Conservation (phyloP, 2,329 filamentous ascomycete genomes). For the Leptographium procerum region DNA sequence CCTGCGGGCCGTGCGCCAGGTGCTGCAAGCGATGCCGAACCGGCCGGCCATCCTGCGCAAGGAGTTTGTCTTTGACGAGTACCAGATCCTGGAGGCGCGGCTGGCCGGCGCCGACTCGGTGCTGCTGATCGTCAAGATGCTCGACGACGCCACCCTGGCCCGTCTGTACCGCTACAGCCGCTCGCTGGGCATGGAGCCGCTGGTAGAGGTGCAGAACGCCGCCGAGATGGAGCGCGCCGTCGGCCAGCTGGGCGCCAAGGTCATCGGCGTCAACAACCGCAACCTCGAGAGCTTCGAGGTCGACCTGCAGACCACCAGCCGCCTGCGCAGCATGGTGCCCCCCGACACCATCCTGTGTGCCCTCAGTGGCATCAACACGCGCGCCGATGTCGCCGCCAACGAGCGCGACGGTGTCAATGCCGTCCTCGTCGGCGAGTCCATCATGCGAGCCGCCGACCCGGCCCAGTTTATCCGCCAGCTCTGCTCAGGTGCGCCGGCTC, state of each 20-base stretch:
- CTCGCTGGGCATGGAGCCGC: slow-evolving; percentile 88
- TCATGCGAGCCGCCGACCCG: slow-evolving; percentile 85
- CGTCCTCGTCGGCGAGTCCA: slow-evolving; percentile 85
- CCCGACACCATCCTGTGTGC: slow-evolving; percentile 83
- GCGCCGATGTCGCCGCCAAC: slow-evolving; percentile 80
- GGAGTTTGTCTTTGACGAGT: slow-evolving; percentile 96
- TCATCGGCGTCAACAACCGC: slow-evolving; percentile 95
- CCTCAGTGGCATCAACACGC: slow-evolving; percentile 82
- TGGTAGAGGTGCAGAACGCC: slow-evolving; percentile 91
- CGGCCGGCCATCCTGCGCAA: slow-evolving; percentile 86
- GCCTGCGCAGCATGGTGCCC: slow-evolving; percentile 77
- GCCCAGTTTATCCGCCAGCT: slow-evolving; percentile 73
- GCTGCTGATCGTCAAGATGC: slow-evolving; percentile 96
- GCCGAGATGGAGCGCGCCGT: slow-evolving; percentile 88
- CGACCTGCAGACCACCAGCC: slow-evolving; percentile 82
- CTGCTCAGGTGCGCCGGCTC: slow-evolving; percentile 44
- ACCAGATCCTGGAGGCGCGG: slow-evolving; percentile 91
- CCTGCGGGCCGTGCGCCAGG: slow-evolving; percentile 73
- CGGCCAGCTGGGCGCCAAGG: slow-evolving; percentile 70
- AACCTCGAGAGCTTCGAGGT: slow-evolving; percentile 96
- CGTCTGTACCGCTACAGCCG: slow-evolving; percentile 79
- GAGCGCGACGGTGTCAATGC: slow-evolving; percentile 83
- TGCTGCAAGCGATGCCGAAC: slow-evolving; percentile 82
- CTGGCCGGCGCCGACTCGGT: slow-evolving; percentile 77
- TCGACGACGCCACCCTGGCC: slow-evolving; percentile 61